A percentile compares a stretch with the other conserved stretches of the same genome.
Conservation (phyloP, 768 basidiomycete genomes). For the Lepiota venenata region DNA sequence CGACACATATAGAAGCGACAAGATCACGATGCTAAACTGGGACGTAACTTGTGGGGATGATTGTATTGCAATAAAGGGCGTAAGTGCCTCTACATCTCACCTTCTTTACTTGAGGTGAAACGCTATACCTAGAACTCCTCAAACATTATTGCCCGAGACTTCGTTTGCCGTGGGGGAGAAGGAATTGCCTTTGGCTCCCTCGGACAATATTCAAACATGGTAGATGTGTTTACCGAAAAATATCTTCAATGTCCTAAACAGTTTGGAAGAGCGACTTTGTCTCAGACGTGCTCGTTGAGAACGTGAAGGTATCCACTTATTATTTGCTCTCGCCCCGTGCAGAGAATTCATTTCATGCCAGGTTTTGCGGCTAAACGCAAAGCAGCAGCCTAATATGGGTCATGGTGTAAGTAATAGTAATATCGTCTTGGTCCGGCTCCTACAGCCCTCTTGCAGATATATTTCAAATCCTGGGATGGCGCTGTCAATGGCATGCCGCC, state of each 20-base stretch:
- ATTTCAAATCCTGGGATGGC: conserved; percentile 56
- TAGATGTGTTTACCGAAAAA: conserved; percentile 18
- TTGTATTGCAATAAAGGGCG: conserved; percentile 63
- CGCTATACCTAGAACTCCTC: conserved; percentile 45
- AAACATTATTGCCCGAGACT: conserved; percentile 43
- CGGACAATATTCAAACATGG: conserved; percentile 52
- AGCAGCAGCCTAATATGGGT: conserved; percentile 53
- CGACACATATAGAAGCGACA: conserved; percentile 50
- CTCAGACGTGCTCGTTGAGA: conserved; percentile 45
- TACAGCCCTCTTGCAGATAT: conserved; percentile 32
- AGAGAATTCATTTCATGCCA: conserved; percentile 13
- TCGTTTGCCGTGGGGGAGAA: conserved; percentile 56
- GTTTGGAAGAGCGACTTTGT: conserved; percentile 47
- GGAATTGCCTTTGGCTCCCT: conserved; percentile 60
- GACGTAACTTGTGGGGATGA: conserved; percentile 64
- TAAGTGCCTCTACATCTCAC: conserved; percentile 22
- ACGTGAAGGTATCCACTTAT: conserved; percentile 33
- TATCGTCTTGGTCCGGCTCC: background rate
- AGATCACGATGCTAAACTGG: conserved; percentile 48
- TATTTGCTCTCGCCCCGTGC: too few species aligned
- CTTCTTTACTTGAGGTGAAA: background rate
- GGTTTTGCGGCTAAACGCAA: conserved; percentile 44
- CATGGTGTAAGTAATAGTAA: conserved; percentile 35
- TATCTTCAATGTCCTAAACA: background rate
- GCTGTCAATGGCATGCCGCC: conserved; percentile 49